Base-by-base conservation (phyloP, 768 basidiomycete species). In the Russula dissimulans region DNA sequence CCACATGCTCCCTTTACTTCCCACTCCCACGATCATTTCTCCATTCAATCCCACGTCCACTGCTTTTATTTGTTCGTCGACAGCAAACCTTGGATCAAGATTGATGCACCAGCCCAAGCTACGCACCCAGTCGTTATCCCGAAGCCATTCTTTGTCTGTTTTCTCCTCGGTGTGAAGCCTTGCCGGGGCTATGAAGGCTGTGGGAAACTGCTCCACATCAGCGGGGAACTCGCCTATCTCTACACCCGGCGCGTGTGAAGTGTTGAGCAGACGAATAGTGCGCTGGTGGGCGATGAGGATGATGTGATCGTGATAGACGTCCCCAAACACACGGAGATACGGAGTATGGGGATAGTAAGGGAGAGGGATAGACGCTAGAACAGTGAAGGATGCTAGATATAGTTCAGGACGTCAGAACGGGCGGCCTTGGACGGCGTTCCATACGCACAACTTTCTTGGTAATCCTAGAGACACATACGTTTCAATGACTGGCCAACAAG, bases 371-470 rank as follows among this genome's bases (percentile, higher is more conserved):
- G 75, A 75, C 0, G 86, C 78, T 17, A 87, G 70, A 17, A 86
- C 64, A 59, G 82, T 85, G 73, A 86, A 87, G 0, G 86, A 87
- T 48, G 81, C 87, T 89, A 50, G 26, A 61, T 26, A 6, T 32
- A n/a, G 43, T 17, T 17, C 18, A 18, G 26, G 22, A 3, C 26
- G 34, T 54, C 39, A 57, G 39, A 10, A 18, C n/a, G 47, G 8
- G 9, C 18, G 50, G 3, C 18, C 36, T 31, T 18, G 11, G 15
- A 11, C 53, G n/a, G 18, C 4, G 34, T 10, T 14, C 26, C 18
- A 42, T 36, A 36, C 84, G 68, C 68, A 89, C 89, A 78, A 69
- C 86, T 89, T 66, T 89, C 85, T 66, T 83, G 84, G 67, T 83
- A 89, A 69, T 90, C 89, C 87, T 90, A 47, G 17, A 17, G 34